phyloP scores from a whole-genome alignment of 2,329 filamentous ascomycete genomes.

The Dryadomyces sulphureus region DNA sequence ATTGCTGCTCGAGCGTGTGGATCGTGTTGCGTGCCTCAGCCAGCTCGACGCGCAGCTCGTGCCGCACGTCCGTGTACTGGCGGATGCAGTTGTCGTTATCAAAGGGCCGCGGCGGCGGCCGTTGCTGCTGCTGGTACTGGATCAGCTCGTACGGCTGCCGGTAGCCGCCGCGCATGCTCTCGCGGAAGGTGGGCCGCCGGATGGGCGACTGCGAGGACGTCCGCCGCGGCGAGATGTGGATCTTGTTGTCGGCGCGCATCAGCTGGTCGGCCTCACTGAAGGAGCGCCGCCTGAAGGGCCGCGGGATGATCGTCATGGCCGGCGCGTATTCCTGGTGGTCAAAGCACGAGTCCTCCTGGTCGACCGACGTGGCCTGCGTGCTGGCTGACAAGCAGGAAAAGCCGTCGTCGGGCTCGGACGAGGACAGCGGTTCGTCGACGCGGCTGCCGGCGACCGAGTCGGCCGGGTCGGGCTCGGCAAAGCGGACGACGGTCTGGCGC shows the following conservation, averaged over 20 bases:
- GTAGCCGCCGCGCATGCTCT: too few relatives aligned
- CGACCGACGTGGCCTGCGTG: constrained; percentile 5
- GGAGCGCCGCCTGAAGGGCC: not conserved
- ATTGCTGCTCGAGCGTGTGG: not conserved
- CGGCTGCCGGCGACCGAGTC: not conserved
- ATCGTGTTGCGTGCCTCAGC: not conserved
- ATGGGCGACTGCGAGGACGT: not conserved
- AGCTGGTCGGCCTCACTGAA: not conserved
- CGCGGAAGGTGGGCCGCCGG: too few relatives aligned
- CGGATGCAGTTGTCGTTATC: not conserved
- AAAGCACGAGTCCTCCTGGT: not conserved
- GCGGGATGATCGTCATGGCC: not conserved
- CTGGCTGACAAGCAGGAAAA: constrained; percentile 4
- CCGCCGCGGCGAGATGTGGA: not conserved
- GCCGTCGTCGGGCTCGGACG: constrained; percentile 3
- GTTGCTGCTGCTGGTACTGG: not conserved
- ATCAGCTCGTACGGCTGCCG: not conserved
- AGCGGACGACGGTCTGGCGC: not conserved
- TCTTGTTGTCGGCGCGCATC: not conserved
- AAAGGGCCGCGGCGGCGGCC: not conserved
- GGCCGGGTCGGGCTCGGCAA: not conserved
- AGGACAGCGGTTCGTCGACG: not conserved
- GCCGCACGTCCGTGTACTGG: not conserved
- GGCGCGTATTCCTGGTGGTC: not conserved
- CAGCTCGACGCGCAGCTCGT: not conserved